Conservation (phyloP, 345 rosid genomes). For the Excoecaria agallocha region DNA sequence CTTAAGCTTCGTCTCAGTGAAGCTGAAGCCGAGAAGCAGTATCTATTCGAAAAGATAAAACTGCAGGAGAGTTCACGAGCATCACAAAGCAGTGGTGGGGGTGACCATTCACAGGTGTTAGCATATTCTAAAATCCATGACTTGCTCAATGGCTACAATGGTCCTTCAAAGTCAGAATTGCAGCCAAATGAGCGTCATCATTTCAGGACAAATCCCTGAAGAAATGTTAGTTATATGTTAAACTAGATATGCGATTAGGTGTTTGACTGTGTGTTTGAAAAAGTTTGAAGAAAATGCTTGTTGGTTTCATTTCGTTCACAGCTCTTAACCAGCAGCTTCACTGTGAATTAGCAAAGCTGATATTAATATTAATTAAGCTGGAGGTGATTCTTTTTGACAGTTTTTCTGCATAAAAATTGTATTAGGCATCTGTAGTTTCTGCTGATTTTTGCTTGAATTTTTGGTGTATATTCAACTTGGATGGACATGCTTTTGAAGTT, state of each 20-base stretch:
- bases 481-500: not conserved
- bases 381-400: slow-evolving; percentile 7
- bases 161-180: slow-evolving; percentile 49
- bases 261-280: slow-evolving; percentile 12
- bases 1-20: slow-evolving; percentile 85
- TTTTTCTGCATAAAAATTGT: not conserved
- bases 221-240: slow-evolving; percentile 4
- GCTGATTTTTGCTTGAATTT: not conserved
- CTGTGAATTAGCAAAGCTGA: not conserved
- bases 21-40: slow-evolving; percentile 97
- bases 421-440: slow-evolving; percentile 6
- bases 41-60: slow-evolving; percentile 84
- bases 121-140: slow-evolving; percentile 65
- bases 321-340: slow-evolving; percentile 6
- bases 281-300: slow-evolving; percentile 25
- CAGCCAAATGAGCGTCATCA: slow-evolving; percentile 51
- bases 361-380: not conserved
- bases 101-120: slow-evolving; percentile 66
- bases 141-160: slow-evolving; percentile 52
- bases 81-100: slow-evolving; percentile 49
- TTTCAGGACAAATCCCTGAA: slow-evolving; percentile 53
- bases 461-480: not conserved
- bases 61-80: slow-evolving; percentile 78
- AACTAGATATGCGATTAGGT: slow-evolving; percentile 14
- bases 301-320: slow-evolving; percentile 17